Conservation (phyloP, 495 filamentous ascomycete genomes). For the Penicillium simplicissimum region DNA sequence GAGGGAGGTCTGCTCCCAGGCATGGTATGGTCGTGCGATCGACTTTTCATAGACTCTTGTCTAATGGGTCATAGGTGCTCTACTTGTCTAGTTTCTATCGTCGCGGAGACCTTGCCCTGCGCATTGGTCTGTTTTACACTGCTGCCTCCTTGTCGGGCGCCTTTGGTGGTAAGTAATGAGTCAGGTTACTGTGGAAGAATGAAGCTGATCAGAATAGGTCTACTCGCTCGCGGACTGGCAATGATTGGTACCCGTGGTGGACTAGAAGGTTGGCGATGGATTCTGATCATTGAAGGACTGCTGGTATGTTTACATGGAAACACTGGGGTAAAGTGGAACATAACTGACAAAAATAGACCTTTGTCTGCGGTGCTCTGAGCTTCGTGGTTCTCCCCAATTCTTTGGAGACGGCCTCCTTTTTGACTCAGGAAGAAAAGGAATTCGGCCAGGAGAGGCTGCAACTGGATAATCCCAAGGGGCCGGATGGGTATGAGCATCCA, state of each 20-base stretch:
- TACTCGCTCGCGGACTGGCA: constrained; percentile 67
- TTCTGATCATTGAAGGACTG: constrained; percentile 64
- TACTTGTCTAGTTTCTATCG: constrained; percentile 77
- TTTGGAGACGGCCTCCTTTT: constrained; percentile 50
- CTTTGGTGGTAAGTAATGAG: constrained; percentile 55
- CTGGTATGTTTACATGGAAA: constrained; percentile 36
- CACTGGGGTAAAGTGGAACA: neutral
- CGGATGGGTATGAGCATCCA: constrained; percentile 29
- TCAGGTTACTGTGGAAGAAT: neutral
- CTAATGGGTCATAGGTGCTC: constrained; percentile 45
- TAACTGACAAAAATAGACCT: constrained; percentile 41
- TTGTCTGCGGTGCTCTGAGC: constrained; percentile 49
- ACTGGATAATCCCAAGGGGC: constrained; percentile 39
- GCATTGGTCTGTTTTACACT: constrained; percentile 77
- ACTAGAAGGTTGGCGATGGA: constrained; percentile 63
- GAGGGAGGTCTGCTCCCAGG: constrained; percentile 68
- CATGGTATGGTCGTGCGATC: constrained; percentile 47
- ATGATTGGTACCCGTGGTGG: constrained; percentile 57
- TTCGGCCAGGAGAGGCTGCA: constrained; percentile 40
- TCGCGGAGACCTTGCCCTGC: constrained; percentile 64
- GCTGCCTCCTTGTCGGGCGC: constrained; percentile 69
- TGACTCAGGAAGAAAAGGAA: constrained; percentile 52
- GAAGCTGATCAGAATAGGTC: constrained; percentile 30
- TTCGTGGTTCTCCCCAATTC: constrained; percentile 59
- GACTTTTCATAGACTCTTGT: neutral